Evolutionary conservation across 2,329 filamentous ascomycete genomes (phyloP).

Genomic region (Clathrospora elynae): DNA sequence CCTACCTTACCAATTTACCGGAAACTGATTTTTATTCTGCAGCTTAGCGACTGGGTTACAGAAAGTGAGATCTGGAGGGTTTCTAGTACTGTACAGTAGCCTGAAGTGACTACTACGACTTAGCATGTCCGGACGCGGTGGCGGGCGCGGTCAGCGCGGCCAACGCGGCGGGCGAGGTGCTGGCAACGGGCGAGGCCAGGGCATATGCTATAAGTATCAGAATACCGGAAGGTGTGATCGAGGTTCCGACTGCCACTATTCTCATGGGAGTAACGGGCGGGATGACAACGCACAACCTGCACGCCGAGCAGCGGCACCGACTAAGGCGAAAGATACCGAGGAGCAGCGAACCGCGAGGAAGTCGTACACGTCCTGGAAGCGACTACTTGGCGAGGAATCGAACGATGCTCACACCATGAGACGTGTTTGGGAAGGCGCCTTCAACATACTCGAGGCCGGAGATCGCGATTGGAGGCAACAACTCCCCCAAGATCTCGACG

Average conservation of each 20-base stretch:
- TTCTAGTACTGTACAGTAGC: no score
- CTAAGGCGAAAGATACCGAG: conserved; percentile 19
- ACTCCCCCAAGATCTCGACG: conserved; percentile 40
- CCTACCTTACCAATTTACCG: no score
- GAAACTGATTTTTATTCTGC: no score
- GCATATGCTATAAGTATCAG: conserved; percentile 3
- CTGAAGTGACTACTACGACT: background rate
- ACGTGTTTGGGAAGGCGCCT: conserved; percentile 37
- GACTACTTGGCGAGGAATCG: conserved; percentile 27
- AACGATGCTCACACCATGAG: conserved; percentile 24
- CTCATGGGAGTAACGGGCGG: background rate
- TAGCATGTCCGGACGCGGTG: conserved; percentile 2
- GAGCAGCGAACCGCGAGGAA: conserved; percentile 30
- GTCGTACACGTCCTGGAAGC: conserved; percentile 39
- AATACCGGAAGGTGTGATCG: conserved; percentile 3
- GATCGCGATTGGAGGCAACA: conserved; percentile 42
- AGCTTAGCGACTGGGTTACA: no score
- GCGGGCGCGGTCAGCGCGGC: background rate
- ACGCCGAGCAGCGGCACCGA: background rate
- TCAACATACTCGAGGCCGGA: conserved; percentile 33
- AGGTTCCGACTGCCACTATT: background rate
- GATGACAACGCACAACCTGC: background rate
- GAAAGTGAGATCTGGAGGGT: no score
- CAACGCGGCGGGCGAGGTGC: background rate
- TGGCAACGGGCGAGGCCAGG: background rate